Conservation (phyloP, 2,329 filamentous ascomycete species). For the Penicillium paneum region DNA sequence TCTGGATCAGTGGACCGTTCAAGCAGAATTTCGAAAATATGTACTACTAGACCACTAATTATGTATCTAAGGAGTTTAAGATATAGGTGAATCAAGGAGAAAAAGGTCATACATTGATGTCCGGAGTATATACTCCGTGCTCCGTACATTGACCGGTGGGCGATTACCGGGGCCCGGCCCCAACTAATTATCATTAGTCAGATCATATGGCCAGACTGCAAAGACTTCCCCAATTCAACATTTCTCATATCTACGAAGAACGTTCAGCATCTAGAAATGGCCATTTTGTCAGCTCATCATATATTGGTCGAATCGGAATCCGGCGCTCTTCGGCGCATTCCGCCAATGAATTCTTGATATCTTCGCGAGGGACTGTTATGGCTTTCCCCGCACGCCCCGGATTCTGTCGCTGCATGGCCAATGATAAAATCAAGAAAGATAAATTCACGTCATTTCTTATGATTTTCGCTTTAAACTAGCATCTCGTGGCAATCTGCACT, state of each 20-base stretch:
- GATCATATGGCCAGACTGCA: not conserved
- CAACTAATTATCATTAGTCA: not conserved
- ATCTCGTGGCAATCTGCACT: not conserved
- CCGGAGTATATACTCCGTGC: too few relatives aligned
- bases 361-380: not conserved
- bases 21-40: too few relatives aligned
- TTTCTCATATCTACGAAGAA: not conserved
- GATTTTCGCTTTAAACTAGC: not conserved
- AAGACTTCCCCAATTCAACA: not conserved
- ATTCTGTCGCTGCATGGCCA: not conserved
- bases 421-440: not conserved
- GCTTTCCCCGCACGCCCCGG: slow-evolving; percentile 10
- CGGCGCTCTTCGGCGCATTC: slow-evolving; percentile 1
- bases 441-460: not conserved
- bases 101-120: too few relatives aligned
- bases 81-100: too few relatives aligned
- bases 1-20: not conserved
- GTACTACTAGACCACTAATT: too few relatives aligned
- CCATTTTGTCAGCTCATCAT: slow-evolving; percentile 5
- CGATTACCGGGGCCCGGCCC: not conserved
- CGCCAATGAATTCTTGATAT: not conserved
- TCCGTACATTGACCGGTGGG: too few relatives aligned
- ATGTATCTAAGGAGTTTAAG: too few relatives aligned
- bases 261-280: not conserved
- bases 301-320: not conserved